Evolutionary conservation across 768 basidiomycete species (phyloP), one percentile per base, ranked within the genome.

Genomic region (Trametes villosa): DNA sequence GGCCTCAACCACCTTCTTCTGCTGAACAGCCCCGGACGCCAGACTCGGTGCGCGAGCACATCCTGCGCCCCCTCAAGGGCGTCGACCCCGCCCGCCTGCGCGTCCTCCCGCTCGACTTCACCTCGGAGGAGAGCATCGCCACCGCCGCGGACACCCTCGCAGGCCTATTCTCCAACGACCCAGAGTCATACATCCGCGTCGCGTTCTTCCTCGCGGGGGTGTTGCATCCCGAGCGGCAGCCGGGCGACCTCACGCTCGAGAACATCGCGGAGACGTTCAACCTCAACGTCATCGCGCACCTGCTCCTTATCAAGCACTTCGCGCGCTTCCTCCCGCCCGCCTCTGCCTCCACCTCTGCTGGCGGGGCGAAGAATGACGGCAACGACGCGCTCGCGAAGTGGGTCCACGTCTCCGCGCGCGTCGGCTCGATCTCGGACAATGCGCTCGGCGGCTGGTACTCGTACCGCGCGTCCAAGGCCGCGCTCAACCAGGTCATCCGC

Each of bases 261-360:
- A 59, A 73, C 34, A 69, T 86, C 41, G 64, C 70, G 27, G 69
- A 79, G 57, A 79, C 81, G 13, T 86, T 85, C 72, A 75, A 81
- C 64, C 79, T 81, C 69, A 87, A 87, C 71, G 80, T 82, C 66
- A 78, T 86, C 56, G 81, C 85, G 20, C 85, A 86, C 68, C 74
- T 86, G 42, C 78, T 86, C 41, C 75, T 83, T 62, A 83, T 87
- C 73, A 86, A 86, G 70, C 83, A 86, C 69, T 87, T 86, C 68
- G 79, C 79, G 20, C 80, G 75, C 48, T 87, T 86, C 73, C 79
- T 86, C 42, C 85, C 84, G 6, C 59, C 69, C 6, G 53, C 45
- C 15, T 56, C 54, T 38, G 24, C 73, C 13, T 29, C 27, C 3
- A 33, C 33, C 18, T 38, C 47, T 9, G 5, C 33, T 3, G 44